A percentile compares a stretch with the other conserved stretches of the same genome.
Evolutionary conservation across 306 rosid genomes (phyloP).

Genomic region (Citrullus amarus): DNA sequence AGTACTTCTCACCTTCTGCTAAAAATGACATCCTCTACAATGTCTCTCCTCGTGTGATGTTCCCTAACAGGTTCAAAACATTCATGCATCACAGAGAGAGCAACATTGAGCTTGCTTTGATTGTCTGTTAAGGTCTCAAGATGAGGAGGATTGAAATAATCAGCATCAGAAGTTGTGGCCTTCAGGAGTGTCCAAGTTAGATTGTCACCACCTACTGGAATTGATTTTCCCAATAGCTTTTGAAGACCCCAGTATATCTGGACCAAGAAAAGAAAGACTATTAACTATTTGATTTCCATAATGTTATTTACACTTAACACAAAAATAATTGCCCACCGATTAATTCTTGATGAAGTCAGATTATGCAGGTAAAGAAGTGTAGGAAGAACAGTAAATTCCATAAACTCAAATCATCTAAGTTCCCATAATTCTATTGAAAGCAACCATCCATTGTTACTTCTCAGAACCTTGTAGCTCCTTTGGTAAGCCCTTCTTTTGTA

Average conservation of each 20-base stretch:
- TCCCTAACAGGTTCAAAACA: conserved; percentile 84
- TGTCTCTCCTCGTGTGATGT: conserved; percentile 38
- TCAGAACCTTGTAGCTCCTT: not conserved
- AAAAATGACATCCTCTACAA: conserved; percentile 58
- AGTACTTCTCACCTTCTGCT: conserved; percentile 46
- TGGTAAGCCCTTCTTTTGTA: too few species aligned
- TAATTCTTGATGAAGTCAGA: not conserved
- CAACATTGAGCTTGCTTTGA: conserved; percentile 58
- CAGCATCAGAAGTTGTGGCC: conserved; percentile 17
- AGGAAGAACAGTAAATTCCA: not conserved
- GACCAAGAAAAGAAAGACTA: not conserved
- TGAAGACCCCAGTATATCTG: conserved; percentile 53
- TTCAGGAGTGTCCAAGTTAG: conserved; percentile 71
- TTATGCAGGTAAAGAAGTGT: not conserved
- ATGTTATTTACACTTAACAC: not conserved
- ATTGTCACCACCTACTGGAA: conserved; percentile 34
- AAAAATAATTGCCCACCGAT: not conserved
- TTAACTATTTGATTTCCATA: not conserved
- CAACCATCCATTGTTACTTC: not conserved
- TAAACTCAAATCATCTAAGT: not conserved
- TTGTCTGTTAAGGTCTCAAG: conserved; percentile 29
- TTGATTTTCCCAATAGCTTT: conserved; percentile 34
- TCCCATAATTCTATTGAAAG: not conserved
- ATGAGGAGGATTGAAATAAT: conserved; percentile 8
- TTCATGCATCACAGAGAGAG: conserved; percentile 76